Base-by-base conservation (phyloP, 257 asterid species). In the Capsicum chinense region DNA sequence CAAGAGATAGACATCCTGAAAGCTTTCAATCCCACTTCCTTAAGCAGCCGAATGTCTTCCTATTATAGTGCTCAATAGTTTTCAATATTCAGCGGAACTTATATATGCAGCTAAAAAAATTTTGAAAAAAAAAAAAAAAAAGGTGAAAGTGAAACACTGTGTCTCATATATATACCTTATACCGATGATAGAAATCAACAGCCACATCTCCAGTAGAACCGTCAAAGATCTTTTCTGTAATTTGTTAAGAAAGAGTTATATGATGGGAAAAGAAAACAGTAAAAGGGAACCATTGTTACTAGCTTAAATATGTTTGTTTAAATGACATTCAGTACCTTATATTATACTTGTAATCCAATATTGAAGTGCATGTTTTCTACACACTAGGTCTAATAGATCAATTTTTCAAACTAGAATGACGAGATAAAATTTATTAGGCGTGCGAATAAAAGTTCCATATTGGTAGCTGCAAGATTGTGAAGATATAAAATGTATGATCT, bases 1-100 rank as follows among this genome's bases (percentile, higher is more conserved):
- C 91, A 89, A 6, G 90, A 76, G 68, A 91, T 85, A 2, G 92
- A 91, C 39, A 91, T 71, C 47, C 90, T 83, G 78, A 74, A 85
- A 47, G 85, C 79, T 58, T 58, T 12, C n/a, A 86, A 11, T 8
- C 79, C 88, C 37, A 86, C 16, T 26, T 79, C 76, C 63, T 85
- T 85, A 9, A 85, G 63, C 47, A 71, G 16, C 26, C 39, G 83
- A 50, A 85, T 82, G 16, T 85, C 88, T 7, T 85, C 88, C 88
- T 85, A 73, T 84, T 68, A 71, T 66, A 66, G 4, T 26, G 44
- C 17, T 26, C 44, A 11, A 57, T 71, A 19, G 35, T 11, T 66
- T 15, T 71, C 54, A 66, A 83, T 33, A 11, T 11, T 26, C 33
- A 35, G 13, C 3, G 8, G 79, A 54, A 69, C 64, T 26, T 26